phyloP scores from a whole-genome alignment of 2,329 filamentous ascomycete genomes.

The Xylariaceae sp. region DNA sequence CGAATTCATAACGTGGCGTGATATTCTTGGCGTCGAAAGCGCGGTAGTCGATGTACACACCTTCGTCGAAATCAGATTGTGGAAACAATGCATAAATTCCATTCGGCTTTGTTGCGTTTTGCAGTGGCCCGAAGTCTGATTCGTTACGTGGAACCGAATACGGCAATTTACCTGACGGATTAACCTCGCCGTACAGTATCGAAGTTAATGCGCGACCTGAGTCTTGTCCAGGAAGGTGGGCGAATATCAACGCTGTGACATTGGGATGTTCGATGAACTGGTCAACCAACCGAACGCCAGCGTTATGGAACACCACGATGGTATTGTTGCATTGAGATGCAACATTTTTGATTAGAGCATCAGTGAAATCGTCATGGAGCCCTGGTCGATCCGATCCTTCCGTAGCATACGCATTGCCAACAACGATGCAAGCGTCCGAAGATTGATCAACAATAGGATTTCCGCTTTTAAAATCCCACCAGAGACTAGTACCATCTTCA shows the following conservation, averaged over 20 bases:
- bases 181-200: slow-evolving; percentile 69
- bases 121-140: slow-evolving; percentile 51
- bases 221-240: slow-evolving; percentile 52
- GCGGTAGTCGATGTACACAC: slow-evolving; percentile 69
- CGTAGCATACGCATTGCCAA: slow-evolving; percentile 64
- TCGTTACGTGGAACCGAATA: slow-evolving; percentile 57
- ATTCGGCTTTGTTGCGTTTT: slow-evolving; percentile 49
- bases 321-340: slow-evolving; percentile 61
- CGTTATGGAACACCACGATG: slow-evolving; percentile 67
- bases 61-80: slow-evolving; percentile 57
- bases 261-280: slow-evolving; percentile 68
- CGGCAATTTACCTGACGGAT: slow-evolving; percentile 54
- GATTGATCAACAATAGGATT: slow-evolving; percentile 48
- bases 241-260: slow-evolving; percentile 74
- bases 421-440: slow-evolving; percentile 64
- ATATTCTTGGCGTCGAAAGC: slow-evolving; percentile 65
- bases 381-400: slow-evolving; percentile 65
- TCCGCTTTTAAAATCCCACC: slow-evolving; percentile 52
- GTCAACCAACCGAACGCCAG: slow-evolving; percentile 64
- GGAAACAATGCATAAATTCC: slow-evolving; percentile 44
- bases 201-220: slow-evolving; percentile 76
- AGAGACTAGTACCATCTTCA: slow-evolving; percentile 52
- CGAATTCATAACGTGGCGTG: slow-evolving; percentile 67
- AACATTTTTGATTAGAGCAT: slow-evolving; percentile 55
- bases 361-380: slow-evolving; percentile 65